A percentile compares a stretch with the other conserved stretches of the same genome.
phyloP scores from a whole-genome alignment of 2,329 filamentous ascomycete species.

The Ceratocystis variospora region DNA sequence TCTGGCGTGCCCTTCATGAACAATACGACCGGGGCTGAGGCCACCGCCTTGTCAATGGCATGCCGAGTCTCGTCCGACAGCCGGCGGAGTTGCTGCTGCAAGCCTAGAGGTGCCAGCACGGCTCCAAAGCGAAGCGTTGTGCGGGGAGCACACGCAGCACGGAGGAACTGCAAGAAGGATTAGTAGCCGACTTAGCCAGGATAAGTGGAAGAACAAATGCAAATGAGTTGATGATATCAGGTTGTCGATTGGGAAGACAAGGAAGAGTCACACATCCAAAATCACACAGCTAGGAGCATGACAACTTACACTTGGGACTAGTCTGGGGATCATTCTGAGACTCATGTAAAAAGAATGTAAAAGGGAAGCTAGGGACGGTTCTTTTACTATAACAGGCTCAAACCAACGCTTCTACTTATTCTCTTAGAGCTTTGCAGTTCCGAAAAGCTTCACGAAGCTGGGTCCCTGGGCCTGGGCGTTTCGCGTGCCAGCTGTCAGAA shows the following conservation, averaged over 20 bases:
- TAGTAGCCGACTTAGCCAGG: not conserved
- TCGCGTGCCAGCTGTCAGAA: no score
- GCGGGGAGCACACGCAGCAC: not conserved
- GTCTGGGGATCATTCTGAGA: not conserved
- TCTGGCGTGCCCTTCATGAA: slow-evolving; percentile 99
- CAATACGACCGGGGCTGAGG: slow-evolving; percentile 78
- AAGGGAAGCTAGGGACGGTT: no score
- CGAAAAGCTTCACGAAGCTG: no score
- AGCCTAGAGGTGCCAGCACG: not conserved
- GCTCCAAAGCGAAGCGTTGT: not conserved
- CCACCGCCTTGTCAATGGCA: slow-evolving; percentile 83
- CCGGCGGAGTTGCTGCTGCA: slow-evolving; percentile 4
- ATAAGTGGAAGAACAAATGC: not conserved
- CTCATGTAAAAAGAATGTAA: not conserved
- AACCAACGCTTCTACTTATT: no score
- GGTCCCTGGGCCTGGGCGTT: no score
- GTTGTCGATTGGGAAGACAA: not conserved
- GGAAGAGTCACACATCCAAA: no score
- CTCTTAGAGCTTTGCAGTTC: no score
- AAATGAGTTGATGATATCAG: not conserved
- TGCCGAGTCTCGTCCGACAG: slow-evolving; percentile 66
- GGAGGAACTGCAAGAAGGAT: not conserved
- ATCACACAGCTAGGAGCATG: not conserved
- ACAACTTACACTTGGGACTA: slow-evolving; percentile 4
- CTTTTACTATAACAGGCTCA: no score